Conservation (phyloP, 2,329 filamentous ascomycete genomes). For the Ceratocystis harringtonii region DNA sequence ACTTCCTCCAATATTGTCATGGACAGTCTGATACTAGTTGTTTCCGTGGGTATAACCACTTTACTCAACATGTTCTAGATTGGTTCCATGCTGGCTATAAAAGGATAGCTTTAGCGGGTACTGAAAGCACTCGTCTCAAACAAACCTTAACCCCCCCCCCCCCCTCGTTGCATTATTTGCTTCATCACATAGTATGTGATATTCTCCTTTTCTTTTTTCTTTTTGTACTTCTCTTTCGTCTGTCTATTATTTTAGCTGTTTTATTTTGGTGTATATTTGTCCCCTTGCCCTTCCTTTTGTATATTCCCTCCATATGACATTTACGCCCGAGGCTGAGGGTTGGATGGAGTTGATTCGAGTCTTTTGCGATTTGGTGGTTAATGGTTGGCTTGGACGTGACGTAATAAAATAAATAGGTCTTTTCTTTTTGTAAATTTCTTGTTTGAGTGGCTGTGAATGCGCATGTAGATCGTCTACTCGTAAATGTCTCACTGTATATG, state of each 20-base stretch:
- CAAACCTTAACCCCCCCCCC: not conserved
- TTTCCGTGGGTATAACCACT: conserved; percentile 4
- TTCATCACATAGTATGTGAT: not conserved
- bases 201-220: not conserved
- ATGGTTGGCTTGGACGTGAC: not conserved
- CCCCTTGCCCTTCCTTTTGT: not conserved
- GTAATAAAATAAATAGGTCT: not conserved
- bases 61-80: not conserved
- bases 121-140: not conserved
- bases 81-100: no score
- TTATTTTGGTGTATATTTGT: not conserved
- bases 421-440: not conserved
- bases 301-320: not conserved
- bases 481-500: not conserved
- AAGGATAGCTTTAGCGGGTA: not conserved
- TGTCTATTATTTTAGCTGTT: not conserved
- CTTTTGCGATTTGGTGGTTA: not conserved
- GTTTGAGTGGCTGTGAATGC: no score
- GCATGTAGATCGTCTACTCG: no score
- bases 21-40: not conserved
- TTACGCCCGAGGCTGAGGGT: no score
- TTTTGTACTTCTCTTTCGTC: not conserved
- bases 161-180: not conserved
- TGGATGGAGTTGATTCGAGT: not conserved
- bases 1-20: not conserved